These are phyloP conservation scores for Ophiostoma sp. DNA, from an alignment of 2,329 filamentous ascomycete genomes.

Conservation along the genomic window DNA sequence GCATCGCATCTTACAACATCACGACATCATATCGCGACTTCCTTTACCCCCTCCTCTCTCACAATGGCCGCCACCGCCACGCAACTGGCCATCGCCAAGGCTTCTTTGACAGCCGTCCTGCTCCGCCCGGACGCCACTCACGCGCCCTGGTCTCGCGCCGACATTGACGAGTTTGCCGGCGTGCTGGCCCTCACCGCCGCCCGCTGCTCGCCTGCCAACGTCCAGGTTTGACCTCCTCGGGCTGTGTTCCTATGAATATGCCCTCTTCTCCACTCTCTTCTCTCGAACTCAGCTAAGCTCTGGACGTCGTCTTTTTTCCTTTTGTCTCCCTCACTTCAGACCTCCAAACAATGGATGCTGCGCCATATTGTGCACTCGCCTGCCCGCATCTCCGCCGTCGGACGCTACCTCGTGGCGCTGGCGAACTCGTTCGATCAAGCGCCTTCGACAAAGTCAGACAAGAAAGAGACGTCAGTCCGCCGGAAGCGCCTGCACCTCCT, in stretches of 20 bases:
- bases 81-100: slow-evolving; percentile 75
- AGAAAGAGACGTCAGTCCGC: slow-evolving; percentile 45
- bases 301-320: slow-evolving; percentile 26
- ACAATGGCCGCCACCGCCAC: slow-evolving; percentile 51
- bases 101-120: slow-evolving; percentile 71
- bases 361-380: slow-evolving; percentile 68
- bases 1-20: neutral
- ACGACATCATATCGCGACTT: neutral
- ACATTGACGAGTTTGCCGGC: slow-evolving; percentile 68
- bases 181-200: slow-evolving; percentile 64
- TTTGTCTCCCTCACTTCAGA: slow-evolving; percentile 53
- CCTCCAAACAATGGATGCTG: slow-evolving; percentile 84
- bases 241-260: neutral
- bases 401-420: slow-evolving; percentile 73
- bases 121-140: slow-evolving; percentile 67
- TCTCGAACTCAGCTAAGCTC: neutral
- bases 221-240: slow-evolving; percentile 71
- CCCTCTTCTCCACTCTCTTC: neutral
- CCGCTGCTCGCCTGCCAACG: slow-evolving; percentile 75
- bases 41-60: neutral
- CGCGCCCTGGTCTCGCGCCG: slow-evolving; percentile 64
- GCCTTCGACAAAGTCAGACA: slow-evolving; percentile 30
- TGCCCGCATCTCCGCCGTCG: slow-evolving; percentile 65
- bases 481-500: slow-evolving; percentile 73
- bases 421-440: slow-evolving; percentile 60